phyloP scores from a whole-genome alignment of 2,329 filamentous ascomycete genomes.

The Thermochaetoides dissita region DNA sequence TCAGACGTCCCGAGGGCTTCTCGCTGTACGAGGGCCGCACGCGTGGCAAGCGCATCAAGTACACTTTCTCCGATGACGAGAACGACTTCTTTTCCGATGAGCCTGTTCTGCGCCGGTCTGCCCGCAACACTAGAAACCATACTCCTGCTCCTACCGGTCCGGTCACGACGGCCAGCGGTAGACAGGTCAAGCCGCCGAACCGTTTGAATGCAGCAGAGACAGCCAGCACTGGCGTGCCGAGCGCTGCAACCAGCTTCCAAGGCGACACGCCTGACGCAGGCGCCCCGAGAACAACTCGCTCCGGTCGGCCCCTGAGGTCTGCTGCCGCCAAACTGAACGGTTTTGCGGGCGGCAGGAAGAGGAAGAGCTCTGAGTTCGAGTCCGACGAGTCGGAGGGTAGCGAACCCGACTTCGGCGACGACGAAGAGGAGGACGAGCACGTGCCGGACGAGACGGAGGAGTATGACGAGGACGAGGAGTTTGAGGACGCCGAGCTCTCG shows the following conservation, averaged over 20 bases:
- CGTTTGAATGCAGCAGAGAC: slow-evolving; percentile 52
- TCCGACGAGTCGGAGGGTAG: slow-evolving; percentile 50
- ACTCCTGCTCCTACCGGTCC: slow-evolving; percentile 51
- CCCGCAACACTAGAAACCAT: slow-evolving; percentile 58
- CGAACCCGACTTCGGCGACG: slow-evolving; percentile 62
- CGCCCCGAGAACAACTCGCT: slow-evolving; percentile 27
- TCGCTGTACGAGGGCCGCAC: slow-evolving; percentile 94
- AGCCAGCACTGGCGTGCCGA: slow-evolving; percentile 32
- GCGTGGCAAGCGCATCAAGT: slow-evolving; percentile 88
- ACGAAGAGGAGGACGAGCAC: slow-evolving; percentile 57
- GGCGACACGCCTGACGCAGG: slow-evolving; percentile 26
- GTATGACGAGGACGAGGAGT: slow-evolving; percentile 42
- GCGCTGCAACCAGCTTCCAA: slow-evolving; percentile 31
- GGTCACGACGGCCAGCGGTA: slow-evolving; percentile 68
- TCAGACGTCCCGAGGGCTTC: slow-evolving; percentile 77
- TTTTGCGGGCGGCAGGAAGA: slow-evolving; percentile 26
- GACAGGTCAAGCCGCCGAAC: slow-evolving; percentile 60
- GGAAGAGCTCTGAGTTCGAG: slow-evolving; percentile 38
- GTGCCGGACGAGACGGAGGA: slow-evolving; percentile 43
- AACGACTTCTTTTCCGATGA: slow-evolving; percentile 52
- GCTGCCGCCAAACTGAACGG: slow-evolving; percentile 39
- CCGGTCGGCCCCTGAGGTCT: slow-evolving; percentile 36
- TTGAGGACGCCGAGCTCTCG: slow-evolving; percentile 35
- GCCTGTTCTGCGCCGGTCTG: slow-evolving; percentile 46
- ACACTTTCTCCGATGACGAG: slow-evolving; percentile 82